Evolutionary conservation across 805 yeast species (phyloP).

Genomic region (Danielia oregonensis): DNA sequence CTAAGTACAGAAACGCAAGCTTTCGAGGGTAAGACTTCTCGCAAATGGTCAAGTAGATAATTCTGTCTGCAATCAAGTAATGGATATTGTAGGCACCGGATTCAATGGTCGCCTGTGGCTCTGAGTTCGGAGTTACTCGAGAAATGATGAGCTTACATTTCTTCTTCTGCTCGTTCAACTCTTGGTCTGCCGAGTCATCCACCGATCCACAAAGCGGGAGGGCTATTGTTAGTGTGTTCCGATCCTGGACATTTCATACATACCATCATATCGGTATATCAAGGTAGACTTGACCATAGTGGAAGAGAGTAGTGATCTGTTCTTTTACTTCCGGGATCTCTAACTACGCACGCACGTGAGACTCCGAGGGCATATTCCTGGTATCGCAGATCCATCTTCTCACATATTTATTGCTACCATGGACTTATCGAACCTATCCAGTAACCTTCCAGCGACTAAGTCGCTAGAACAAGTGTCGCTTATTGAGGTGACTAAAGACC

Average conservation of each 20-base stretch:
- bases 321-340: too few species aligned
- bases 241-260: too few species aligned
- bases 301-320: too few species aligned
- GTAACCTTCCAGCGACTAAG: conserved; percentile 49
- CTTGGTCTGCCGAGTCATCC: conserved; percentile 64
- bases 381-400: too few species aligned
- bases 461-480: conserved; percentile 48
- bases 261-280: conserved; percentile 64
- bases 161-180: conserved; percentile 71
- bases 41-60: conserved; percentile 75
- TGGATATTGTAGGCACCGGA: conserved; percentile 72
- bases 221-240: conserved; percentile 44
- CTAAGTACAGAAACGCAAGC: conserved; percentile 80
- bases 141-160: conserved; percentile 75
- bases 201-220: conserved; percentile 90
- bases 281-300: conserved; percentile 64
- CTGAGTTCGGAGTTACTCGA: conserved; percentile 74
- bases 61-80: conserved; percentile 60
- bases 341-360: too few species aligned
- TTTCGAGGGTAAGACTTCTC: conserved; percentile 81
- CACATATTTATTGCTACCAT: too few species aligned
- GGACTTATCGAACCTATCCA: conserved; percentile 63
- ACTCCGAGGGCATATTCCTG: too few species aligned
- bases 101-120: conserved; percentile 80
- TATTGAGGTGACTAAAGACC: conserved; percentile 46